These are phyloP conservation scores for Hemileia vastatrix DNA, from an alignment of 1,284 basidiomycete species.

Conservation along the genomic window DNA sequence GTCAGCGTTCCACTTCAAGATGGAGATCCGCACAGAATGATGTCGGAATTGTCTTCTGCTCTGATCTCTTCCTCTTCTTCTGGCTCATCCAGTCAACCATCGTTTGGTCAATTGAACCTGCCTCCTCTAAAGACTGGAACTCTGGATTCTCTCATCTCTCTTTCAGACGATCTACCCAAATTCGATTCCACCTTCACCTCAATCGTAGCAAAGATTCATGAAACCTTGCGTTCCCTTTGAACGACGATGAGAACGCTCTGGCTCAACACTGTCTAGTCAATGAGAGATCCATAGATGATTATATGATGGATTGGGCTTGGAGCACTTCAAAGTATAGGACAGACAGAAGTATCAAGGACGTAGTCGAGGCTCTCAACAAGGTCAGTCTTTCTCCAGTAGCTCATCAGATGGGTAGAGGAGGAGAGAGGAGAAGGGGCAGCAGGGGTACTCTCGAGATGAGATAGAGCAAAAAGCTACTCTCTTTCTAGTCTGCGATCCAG, in stretches of 20 bases:
- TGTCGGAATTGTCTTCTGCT: slow-evolving; percentile 30
- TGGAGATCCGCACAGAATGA: slow-evolving; percentile 48
- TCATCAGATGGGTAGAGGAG: too few relatives aligned
- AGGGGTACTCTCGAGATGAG: too few relatives aligned
- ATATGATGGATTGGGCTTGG: slow-evolving; percentile 62
- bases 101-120: slow-evolving; percentile 30
- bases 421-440: too few relatives aligned
- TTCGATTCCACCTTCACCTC: slow-evolving; percentile 78
- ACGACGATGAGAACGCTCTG: slow-evolving; percentile 75
- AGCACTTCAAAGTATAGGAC: slow-evolving; percentile 76
- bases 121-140: slow-evolving; percentile 69
- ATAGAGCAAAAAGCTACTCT: too few relatives aligned
- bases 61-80: neutral
- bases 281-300: slow-evolving; percentile 69
- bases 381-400: slow-evolving; percentile 48
- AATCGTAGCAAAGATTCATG: slow-evolving; percentile 82
- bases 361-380: slow-evolving; percentile 70
- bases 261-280: slow-evolving; percentile 74
- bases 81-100: neutral
- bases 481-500: too few relatives aligned
- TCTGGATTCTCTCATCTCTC: slow-evolving; percentile 71
- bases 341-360: slow-evolving; percentile 66
- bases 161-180: slow-evolving; percentile 88
- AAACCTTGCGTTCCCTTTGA: slow-evolving; percentile 82
- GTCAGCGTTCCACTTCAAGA: slow-evolving; percentile 50